Conservation (phyloP, 192 early-diverging fungal genomes). For the Ramicandelaber brevisporus region DNA sequence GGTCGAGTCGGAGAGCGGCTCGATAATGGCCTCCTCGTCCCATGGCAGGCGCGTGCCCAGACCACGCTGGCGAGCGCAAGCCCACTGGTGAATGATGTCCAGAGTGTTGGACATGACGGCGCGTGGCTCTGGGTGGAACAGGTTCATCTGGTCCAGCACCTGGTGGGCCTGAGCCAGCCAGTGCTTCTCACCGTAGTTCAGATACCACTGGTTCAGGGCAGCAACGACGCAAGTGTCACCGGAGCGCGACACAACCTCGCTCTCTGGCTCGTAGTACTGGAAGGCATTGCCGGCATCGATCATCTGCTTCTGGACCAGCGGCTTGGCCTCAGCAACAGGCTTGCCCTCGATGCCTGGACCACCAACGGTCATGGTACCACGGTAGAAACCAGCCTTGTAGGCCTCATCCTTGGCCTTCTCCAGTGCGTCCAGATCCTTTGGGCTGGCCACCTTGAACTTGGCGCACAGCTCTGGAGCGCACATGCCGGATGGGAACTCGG, state of each 20-base stretch:
- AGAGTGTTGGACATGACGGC: conserved; percentile 66
- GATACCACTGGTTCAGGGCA: conserved; percentile 92
- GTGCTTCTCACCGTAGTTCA: conserved; percentile 79
- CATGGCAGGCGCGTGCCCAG: conserved; percentile 82
- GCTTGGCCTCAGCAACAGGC: conserved; percentile 78
- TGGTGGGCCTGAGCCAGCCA: conserved; percentile 58
- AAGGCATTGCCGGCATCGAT: conserved; percentile 49
- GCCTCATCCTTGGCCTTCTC: conserved; percentile 78
- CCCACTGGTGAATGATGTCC: conserved; percentile 90
- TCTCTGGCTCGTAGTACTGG: conserved; percentile 86
- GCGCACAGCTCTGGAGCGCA: conserved; percentile 63
- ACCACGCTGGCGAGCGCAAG: conserved; percentile 82
- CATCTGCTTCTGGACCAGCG: conserved; percentile 46
- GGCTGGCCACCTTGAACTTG: conserved; percentile 83
- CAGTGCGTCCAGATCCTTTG: conserved; percentile 84
- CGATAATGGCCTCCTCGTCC: conserved; percentile 79
- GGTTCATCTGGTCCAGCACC: conserved; percentile 58
- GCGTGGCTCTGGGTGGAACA: conserved; percentile 53
- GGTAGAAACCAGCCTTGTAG: conserved; percentile 97
- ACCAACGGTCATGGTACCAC: conserved; percentile 65
- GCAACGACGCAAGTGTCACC: conserved; percentile 96
- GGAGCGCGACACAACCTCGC: conserved; percentile 70
- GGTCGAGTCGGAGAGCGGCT: conserved; percentile 91
- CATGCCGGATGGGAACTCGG: conserved; percentile 63
- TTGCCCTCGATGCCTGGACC: conserved; percentile 53